phyloP scores from a whole-genome alignment of 352 stramenopile species.

The Achlya hypogyna region DNA sequence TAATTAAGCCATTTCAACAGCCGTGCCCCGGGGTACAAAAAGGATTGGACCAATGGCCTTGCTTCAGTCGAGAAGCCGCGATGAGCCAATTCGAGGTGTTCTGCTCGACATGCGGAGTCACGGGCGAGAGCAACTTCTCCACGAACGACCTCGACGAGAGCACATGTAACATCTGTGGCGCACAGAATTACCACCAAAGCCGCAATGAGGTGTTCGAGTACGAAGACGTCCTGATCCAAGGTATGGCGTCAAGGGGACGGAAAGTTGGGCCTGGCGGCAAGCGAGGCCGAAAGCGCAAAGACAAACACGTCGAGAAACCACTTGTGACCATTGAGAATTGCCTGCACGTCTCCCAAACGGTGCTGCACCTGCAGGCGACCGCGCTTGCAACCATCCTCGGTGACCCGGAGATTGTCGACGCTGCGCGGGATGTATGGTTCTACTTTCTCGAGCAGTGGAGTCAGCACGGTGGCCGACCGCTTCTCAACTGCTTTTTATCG shows the following conservation, averaged over 20 bases:
- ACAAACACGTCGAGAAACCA: not conserved
- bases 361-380: constrained; percentile 14
- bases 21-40: not conserved
- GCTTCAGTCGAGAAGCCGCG: not conserved
- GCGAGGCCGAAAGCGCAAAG: not conserved
- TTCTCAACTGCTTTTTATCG: constrained; percentile 15
- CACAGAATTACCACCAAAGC: constrained; percentile 69
- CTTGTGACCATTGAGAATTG: constrained; percentile 17
- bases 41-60: not conserved
- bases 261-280: not conserved
- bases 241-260: not conserved
- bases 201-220: constrained; percentile 76
- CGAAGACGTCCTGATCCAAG: constrained; percentile 37
- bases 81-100: not conserved
- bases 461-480: not conserved
- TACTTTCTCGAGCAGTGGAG: constrained; percentile 14
- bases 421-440: constrained; percentile 6
- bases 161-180: constrained; percentile 77
- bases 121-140: constrained; percentile 71
- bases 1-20: no score
- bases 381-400: not conserved
- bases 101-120: constrained; percentile 64
- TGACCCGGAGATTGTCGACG: not conserved
- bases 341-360: constrained; percentile 9
- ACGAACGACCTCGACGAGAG: constrained; percentile 74